Base-by-base conservation (phyloP, 2,329 filamentous ascomycete species). In the Onygenales sp. region DNA sequence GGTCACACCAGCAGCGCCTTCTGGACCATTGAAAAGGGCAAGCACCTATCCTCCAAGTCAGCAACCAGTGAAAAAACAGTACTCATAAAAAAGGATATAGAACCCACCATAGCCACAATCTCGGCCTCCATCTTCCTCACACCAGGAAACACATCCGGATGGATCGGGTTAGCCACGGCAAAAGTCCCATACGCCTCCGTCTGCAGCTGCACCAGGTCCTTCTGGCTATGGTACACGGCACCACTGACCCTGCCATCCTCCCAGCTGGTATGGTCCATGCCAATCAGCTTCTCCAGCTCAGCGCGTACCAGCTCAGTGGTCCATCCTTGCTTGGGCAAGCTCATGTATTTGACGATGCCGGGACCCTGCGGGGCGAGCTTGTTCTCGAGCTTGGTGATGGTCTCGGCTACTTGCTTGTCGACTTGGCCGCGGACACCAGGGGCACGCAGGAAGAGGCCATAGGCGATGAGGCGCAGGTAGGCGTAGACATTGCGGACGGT, bases 111-210 rank as follows among this genome's bases (percentile, higher is more conserved):
- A 59, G 91, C 87, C 51, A 98, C 93, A 57, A 98, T 77, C 74
- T 98, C 93, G 44, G 93, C 92, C 76, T 98, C 93, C 93, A 98
- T 98, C 81, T 98, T 98, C 63, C 93, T 80, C 51, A 98, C 91
- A 32, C 92, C 93, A 13, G 93, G 93, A 73, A 98, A 98, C 43
- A 98, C 92, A 72, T 98, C 93, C 6, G 93, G 93, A 69, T 98
- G 93, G 61, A 98, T 93, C 2, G 93, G 93, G 70, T 98, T 98
- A 40, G 90, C 82, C 33, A 98, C 93, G 49, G 90, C 92, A 69
- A 98, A 98, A 70, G 87, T 87, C 59, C 87, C 87, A 77, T 92
- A 97, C 0, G 93, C 92, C 67, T 96, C 88, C 5, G 88, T 87
- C 74, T 98, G 93, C 40, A 98, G 76, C 64, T 86, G 82, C 56